Conservation (phyloP, 2,329 filamentous ascomycete species). For the Aureobasidium sp. region DNA sequence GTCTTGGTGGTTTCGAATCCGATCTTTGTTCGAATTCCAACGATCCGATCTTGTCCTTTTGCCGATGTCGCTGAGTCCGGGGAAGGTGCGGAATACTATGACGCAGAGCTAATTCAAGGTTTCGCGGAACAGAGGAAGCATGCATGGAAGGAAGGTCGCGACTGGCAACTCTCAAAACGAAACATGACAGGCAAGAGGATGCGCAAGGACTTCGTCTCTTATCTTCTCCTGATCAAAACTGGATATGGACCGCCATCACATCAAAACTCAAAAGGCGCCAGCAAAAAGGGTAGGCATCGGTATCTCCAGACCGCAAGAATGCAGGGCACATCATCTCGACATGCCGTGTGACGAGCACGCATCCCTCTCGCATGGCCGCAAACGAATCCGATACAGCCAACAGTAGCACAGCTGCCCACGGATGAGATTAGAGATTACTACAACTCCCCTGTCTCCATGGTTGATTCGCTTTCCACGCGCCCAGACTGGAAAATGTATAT, state of each 20-base stretch:
- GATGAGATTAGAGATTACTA: neutral
- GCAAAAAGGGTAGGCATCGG: neutral
- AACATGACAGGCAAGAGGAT: conserved; percentile 3
- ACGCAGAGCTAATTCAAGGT: neutral
- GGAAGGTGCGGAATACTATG: neutral
- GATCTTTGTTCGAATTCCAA: conserved; percentile 2
- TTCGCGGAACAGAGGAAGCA: conserved; percentile 5
- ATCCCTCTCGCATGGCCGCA: neutral
- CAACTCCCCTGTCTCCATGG: neutral
- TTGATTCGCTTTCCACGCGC: conserved; percentile 1
- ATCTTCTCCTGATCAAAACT: neutral
- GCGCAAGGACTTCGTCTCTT: neutral
- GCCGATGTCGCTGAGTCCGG: neutral
- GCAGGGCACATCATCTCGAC: neutral
- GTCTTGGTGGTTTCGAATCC: neutral
- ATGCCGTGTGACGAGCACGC: neutral
- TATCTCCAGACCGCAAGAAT: neutral
- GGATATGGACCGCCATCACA: neutral
- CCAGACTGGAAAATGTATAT: neutral
- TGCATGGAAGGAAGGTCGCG: neutral
- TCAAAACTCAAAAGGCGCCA: neutral
- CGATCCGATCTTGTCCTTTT: neutral
- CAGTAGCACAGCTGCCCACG: neutral
- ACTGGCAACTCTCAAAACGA: neutral
- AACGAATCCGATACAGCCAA: neutral